A percentile compares a stretch with the other conserved stretches of the same genome.
Conservation (phyloP, 1,139 yeast species). For the Wickerhamomyces sp. region DNA sequence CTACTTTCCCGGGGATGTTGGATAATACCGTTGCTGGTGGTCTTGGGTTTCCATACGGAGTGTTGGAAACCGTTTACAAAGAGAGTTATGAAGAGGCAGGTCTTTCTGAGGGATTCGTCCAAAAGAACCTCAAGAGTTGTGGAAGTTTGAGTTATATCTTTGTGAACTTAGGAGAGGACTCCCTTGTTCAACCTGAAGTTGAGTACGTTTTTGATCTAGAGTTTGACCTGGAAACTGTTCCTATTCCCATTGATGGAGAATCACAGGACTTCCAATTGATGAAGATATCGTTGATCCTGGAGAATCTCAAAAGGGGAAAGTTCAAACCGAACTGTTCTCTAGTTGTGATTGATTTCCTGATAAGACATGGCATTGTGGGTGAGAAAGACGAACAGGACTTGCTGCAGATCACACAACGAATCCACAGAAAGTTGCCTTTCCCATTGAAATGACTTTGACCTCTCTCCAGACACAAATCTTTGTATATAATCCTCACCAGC, state of each 20-base stretch:
- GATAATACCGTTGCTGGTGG: constrained; percentile 98
- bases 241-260: constrained; percentile 81
- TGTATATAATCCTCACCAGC: background rate
- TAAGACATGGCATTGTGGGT: constrained; percentile 70
- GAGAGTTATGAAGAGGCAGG: constrained; percentile 94
- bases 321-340: constrained; percentile 90
- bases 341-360: constrained; percentile 74
- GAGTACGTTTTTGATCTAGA: constrained; percentile 72
- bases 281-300: constrained; percentile 51
- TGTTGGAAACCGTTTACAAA: constrained; percentile 72
- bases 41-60: constrained; percentile 72
- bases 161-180: constrained; percentile 23
- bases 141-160: constrained; percentile 64
- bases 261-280: constrained; percentile 67
- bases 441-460: constrained; percentile 38
- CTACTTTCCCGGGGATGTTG: constrained; percentile 85
- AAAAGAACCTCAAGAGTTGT: constrained; percentile 37
- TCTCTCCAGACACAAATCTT: too few species aligned
- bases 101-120: constrained; percentile 46
- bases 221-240: constrained; percentile 47
- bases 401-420: constrained; percentile 47
- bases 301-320: constrained; percentile 43
- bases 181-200: constrained; percentile 81
- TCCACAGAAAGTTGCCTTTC: constrained; percentile 70
- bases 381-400: constrained; percentile 61